Base-by-base conservation (phyloP, 768 basidiomycete genomes). In the Dioszegia crocea region DNA sequence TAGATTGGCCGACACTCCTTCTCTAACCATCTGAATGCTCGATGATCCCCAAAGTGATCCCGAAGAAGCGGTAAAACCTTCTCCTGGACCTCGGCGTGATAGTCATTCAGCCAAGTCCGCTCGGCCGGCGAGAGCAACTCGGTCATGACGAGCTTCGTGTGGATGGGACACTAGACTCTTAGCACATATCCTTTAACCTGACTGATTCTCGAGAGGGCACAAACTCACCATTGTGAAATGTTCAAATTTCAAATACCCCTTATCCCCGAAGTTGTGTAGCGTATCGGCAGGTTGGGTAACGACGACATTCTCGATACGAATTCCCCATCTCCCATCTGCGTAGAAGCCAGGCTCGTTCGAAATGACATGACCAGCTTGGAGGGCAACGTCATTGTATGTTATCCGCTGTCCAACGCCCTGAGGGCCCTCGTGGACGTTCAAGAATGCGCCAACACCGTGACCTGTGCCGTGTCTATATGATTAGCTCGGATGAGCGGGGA, bases 281-380 rank as follows among this genome's bases (percentile, higher is more conserved):
- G 90, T 91, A 53, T 86, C 75, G 10, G 78, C 86, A 43, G 85
- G 82, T 48, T 83, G 81, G 3, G 94, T 88, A 19, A 94, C 80
- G 21, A 92, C 84, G 41, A 97, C 82, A 75, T 84, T 91, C 78
- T 99, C 94, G 66, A 94, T 89, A 3, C 96, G 86, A 67, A 98
- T 91, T 1, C 93, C 94, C 68, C 86, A 98, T 44, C 82, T 79
- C 1, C 92, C 94, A 66, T 97, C 92, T 8, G 84, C 85, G 73
- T 96, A 96, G 75, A 88, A 94, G 9, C 92, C 91, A 1, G 92
- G 92, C 64, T 94, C 92, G 68, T 97, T 96, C 0, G 91, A 91
- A 24, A 97, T 80, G 0, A 90, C 90, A 88, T 91, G 91, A 9
- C 91, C 91, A 4, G 83, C 80, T 71, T 89, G 88, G 57, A 97